Base-by-base conservation (phyloP, 192 early-diverging fungal genomes). In the Lunasporangiospora selenospora region DNA sequence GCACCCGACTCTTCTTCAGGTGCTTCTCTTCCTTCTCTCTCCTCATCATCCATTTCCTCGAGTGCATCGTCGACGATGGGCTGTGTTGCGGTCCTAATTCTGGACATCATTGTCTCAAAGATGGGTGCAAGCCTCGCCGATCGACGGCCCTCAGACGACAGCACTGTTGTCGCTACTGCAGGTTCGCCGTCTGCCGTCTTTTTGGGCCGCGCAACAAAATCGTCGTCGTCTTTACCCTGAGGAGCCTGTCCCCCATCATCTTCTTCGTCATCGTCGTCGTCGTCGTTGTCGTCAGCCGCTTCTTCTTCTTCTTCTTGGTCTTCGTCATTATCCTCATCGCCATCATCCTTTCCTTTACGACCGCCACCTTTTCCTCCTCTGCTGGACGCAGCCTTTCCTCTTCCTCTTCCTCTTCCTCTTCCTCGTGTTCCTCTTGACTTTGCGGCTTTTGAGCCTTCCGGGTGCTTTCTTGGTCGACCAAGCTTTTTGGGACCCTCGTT, bases 381-480 rank as follows among this genome's bases (percentile, higher is more conserved):
- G 47, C 36, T 31, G 32, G 51, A 53, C 13, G 51, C 7, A 3
- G 3, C 37, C 26, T 10, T 15, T 1, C 19, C 19, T n/a, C 33
- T n/a, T 29, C 4, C 32, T 30, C 33, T 18, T 40, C 8, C 38
- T 36, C 10, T 43, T 57, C 10, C 18, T 16, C 19, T n/a, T 21
- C 53, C 44, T 48, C 44, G 29, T 6, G 50, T 15, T 42, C 39
- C 50, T 23, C 50, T 53, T 42, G 24, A 53, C 27, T 41, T 36
- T 24, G 45, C n/a, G n/a, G n/a, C n/a, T n/a, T n/a, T n/a, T n/a
- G n/a, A n/a, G n/a, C n/a, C n/a, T n/a, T n/a, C n/a, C n/a, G n/a
- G n/a, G n/a, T n/a, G 45, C 27, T 62, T 64, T n/a, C 26, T 42
- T 3, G 65, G 65, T 26, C 65, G 37, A 16, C 66, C 66, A 0